Evolutionary conservation across 495 filamentous ascomycete genomes (phyloP).

Genomic region (Xylaria flabelliformis): DNA sequence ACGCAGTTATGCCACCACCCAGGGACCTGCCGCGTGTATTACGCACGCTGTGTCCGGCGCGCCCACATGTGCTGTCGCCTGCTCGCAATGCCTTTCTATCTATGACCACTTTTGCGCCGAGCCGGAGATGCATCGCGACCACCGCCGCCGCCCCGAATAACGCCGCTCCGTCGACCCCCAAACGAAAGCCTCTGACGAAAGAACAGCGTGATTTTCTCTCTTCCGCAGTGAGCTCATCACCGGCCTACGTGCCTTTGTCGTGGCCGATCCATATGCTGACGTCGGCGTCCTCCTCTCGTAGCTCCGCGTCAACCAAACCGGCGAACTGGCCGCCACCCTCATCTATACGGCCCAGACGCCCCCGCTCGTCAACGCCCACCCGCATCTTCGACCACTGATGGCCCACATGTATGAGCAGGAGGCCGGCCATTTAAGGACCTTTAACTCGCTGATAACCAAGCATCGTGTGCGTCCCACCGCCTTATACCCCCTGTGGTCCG

Average conservation of each 20-base stretch:
- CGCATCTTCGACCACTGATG: slow-evolving; percentile 88
- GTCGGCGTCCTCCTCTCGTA: slow-evolving; percentile 27
- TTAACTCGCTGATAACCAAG: slow-evolving; percentile 81
- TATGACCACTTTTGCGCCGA: background rate
- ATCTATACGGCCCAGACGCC: slow-evolving; percentile 85
- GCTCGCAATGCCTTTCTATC: background rate
- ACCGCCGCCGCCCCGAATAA: background rate
- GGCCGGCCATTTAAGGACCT: slow-evolving; percentile 80
- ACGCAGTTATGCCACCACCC: slow-evolving; percentile 11
- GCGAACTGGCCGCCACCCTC: slow-evolving; percentile 83
- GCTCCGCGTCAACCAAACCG: slow-evolving; percentile 89
- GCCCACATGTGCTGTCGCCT: background rate
- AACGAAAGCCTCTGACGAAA: slow-evolving; percentile 67
- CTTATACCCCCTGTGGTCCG: slow-evolving; percentile 92
- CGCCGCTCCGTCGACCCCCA: slow-evolving; percentile 30
- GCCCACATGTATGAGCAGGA: slow-evolving; percentile 99
- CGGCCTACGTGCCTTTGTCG: background rate
- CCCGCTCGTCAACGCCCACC: slow-evolving; percentile 75
- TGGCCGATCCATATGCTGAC: slow-evolving; percentile 21
- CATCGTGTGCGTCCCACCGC: slow-evolving; percentile 93
- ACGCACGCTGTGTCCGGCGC: background rate
- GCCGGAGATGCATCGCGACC: slow-evolving; percentile 14
- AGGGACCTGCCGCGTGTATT: background rate
- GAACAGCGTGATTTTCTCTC: slow-evolving; percentile 79
- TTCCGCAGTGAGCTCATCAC: slow-evolving; percentile 61